Evolutionary conservation across 495 filamentous ascomycete species (phyloP).

Genomic region (Cryomyces minteri): DNA sequence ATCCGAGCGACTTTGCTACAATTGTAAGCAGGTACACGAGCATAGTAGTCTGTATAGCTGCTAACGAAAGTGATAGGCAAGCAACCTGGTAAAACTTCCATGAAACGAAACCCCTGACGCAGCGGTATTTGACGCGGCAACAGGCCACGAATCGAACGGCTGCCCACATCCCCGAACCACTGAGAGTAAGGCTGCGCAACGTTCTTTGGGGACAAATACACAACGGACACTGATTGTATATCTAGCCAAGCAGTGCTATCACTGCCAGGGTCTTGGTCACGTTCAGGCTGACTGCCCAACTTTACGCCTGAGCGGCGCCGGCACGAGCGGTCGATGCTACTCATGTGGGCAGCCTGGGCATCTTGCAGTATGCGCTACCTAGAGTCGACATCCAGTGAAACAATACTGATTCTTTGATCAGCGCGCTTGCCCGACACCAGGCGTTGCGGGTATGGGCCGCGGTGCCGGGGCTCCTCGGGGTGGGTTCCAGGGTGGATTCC

Average conservation of each 20-base stretch:
- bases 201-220: neutral
- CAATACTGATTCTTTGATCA: slow-evolving; percentile 15
- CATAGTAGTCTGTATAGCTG: slow-evolving; percentile 20
- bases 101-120: no score
- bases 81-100: slow-evolving; percentile 15
- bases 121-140: neutral
- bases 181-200: slow-evolving; percentile 41
- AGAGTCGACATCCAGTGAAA: neutral
- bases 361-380: slow-evolving; percentile 43
- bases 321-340: slow-evolving; percentile 78
- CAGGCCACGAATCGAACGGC: slow-evolving; percentile 93
- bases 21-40: slow-evolving; percentile 44
- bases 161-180: slow-evolving; percentile 94
- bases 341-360: slow-evolving; percentile 87
- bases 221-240: slow-evolving; percentile 13
- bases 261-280: slow-evolving; percentile 95
- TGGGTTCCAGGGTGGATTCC: slow-evolving; percentile 45
- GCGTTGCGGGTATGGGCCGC: slow-evolving; percentile 38
- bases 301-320: slow-evolving; percentile 68
- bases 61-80: slow-evolving; percentile 22
- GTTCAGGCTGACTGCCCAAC: slow-evolving; percentile 99
- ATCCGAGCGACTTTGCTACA: slow-evolving; percentile 95
- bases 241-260: slow-evolving; percentile 94
- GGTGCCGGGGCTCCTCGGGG: slow-evolving; percentile 49
- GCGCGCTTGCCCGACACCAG: slow-evolving; percentile 69